These are phyloP conservation scores for Babesia bigemina DNA, from an alignment of 169 alveolate species.

Conservation along the genomic window DNA sequence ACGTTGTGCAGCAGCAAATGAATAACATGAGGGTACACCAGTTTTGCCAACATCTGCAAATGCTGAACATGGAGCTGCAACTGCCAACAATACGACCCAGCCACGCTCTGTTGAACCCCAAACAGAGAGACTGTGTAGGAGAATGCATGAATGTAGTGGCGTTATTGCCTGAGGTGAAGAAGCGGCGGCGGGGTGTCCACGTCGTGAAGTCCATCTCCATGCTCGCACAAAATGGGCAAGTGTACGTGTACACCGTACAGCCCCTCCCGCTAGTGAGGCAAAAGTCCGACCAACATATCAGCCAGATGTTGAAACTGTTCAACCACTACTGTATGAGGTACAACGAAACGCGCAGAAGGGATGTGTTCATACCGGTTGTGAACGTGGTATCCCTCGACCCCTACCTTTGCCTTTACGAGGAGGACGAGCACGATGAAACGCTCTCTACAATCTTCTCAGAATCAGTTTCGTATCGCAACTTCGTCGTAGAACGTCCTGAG, in stretches of 20 bases:
- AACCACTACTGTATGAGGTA: constrained; percentile 53
- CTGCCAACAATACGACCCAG: constrained; percentile 47
- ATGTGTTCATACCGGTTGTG: constrained; percentile 26
- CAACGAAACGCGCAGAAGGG: constrained; percentile 56
- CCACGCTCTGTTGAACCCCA: constrained; percentile 16
- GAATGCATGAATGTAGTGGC: constrained; percentile 22
- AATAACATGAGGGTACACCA: constrained; percentile 24
- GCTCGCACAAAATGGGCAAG: constrained; percentile 57
- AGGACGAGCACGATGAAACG: constrained; percentile 34
- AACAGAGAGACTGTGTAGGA: constrained; percentile 37
- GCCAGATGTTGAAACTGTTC: constrained; percentile 61
- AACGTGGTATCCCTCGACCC: constrained; percentile 57
- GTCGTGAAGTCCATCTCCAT: constrained; percentile 53
- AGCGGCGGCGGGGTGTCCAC: constrained; percentile 47
- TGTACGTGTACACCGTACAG: constrained; percentile 52
- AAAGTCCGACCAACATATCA: constrained; percentile 49
- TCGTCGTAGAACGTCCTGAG: constrained; percentile 11
- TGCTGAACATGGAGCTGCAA: constrained; percentile 39
- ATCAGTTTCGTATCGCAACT: constrained; percentile 28
- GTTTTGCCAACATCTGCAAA: constrained; percentile 20
- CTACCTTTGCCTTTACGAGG: constrained; percentile 64
- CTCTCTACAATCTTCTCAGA: constrained; percentile 28
- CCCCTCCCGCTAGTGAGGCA: constrained; percentile 51
- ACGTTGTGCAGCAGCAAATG: constrained; percentile 25
- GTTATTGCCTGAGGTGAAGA: constrained; percentile 30